These are phyloP conservation scores for Colletotrichum lentis DNA, from an alignment of 2,329 filamentous ascomycete genomes.

Conservation along the genomic window DNA sequence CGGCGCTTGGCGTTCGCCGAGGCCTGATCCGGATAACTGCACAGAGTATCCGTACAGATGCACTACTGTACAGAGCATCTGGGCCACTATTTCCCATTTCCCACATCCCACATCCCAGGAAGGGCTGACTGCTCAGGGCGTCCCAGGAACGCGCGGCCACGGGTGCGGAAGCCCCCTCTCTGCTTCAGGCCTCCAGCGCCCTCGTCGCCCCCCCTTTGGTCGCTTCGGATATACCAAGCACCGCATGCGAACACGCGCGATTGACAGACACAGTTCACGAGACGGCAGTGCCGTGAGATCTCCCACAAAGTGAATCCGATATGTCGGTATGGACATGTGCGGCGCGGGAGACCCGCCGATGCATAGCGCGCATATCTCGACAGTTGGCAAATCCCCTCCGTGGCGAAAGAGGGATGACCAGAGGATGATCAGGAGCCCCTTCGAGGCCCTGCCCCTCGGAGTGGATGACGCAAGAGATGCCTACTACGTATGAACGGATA, in stretches of 20 bases:
- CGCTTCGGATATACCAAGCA: neutral
- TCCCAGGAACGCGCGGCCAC: slow-evolving; percentile 31
- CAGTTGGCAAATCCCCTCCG: neutral
- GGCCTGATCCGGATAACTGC: neutral
- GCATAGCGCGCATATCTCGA: neutral
- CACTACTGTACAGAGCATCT: neutral
- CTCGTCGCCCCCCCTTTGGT: neutral
- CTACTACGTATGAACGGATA: too few species aligned
- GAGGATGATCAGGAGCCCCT: slow-evolving; percentile 17
- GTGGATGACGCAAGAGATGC: slow-evolving; percentile 27
- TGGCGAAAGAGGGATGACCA: slow-evolving; percentile 15
- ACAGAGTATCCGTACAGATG: too few species aligned
- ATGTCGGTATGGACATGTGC: neutral
- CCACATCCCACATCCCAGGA: neutral
- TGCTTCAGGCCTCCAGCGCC: neutral
- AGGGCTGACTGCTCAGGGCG: neutral
- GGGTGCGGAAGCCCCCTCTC: neutral
- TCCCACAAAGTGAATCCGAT: neutral
- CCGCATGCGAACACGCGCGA: neutral
- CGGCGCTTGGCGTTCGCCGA: slow-evolving; percentile 11
- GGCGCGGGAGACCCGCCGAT: neutral
- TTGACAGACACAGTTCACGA: neutral
- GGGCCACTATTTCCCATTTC: neutral
- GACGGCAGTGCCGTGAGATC: neutral
- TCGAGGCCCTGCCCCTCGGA: slow-evolving; percentile 13